Base-by-base conservation (phyloP, 768 basidiomycete genomes). In the Arthromyces matolae region DNA sequence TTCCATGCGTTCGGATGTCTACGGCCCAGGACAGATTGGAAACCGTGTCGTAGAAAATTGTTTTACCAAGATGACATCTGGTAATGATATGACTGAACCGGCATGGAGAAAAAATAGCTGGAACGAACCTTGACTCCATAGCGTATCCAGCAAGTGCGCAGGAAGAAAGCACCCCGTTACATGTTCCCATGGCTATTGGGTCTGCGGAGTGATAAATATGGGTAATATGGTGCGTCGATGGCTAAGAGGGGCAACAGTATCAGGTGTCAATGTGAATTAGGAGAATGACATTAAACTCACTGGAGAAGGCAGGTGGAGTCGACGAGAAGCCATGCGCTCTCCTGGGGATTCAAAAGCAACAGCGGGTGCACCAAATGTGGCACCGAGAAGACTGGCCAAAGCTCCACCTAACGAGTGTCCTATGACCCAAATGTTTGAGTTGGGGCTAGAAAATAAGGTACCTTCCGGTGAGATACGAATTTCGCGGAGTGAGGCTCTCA, bases 121-220 rank as follows among this genome's bases (percentile, higher is more conserved):
- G 67, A 75, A 19, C 32, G 27, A 29, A 85, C 83, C 75, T 72
- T 31, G 84, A 77, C 65, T 93, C 91, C 76, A 93, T 75, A 3
- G 91, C 94, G 60, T 89, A 96, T n/a, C 94, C 94, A 18, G 77
- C 89, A 8, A 91, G 66, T 3, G 87, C 83, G 61, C 94, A 98
- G 1, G 83, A 79, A 0, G 88, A 93, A 1, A 89, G 59, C 2
- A 88, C 71, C 12, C 90, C 90, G 47, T 80, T 93, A 66, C 91
- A 93, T 7, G 82, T 84, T 28, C 89, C 89, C 84, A 91, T 91
- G 16, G 94, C 81, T 42, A 97, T 89, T 5, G 94, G 94, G 66
- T 98, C 94, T 22, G 93, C 94, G 18, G 86, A 95, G 60, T 96
- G 90, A 65, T 89, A 96, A 23, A 98, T 73, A 64, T 97, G 94